A percentile compares a stretch with the other conserved stretches of the same genome.
Evolutionary conservation across 2,329 filamentous ascomycete genomes (phyloP).

Genomic region (Aureobasidium sp.): DNA sequence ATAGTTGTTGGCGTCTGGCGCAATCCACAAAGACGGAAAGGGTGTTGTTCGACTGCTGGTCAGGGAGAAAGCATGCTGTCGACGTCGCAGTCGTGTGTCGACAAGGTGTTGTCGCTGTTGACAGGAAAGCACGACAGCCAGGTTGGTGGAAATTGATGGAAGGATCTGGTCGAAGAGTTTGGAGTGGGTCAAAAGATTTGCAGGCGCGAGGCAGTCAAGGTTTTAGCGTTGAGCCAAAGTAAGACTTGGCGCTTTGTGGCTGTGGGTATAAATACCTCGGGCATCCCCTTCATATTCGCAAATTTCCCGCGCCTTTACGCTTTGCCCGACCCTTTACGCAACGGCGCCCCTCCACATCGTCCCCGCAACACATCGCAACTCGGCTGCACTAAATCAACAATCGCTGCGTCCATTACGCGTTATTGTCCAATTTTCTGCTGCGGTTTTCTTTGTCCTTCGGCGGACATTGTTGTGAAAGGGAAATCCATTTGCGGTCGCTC

Average conservation of each 20-base stretch:
- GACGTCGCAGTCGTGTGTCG: not conserved
- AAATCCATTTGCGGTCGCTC: not conserved
- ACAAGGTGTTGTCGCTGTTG: not conserved
- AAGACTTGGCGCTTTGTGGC: not conserved
- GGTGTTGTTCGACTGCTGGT: too few species aligned
- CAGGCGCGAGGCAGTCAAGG: constrained; percentile 7
- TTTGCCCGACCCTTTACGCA: constrained; percentile 11
- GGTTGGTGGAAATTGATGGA: constrained; percentile 9
- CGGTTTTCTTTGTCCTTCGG: constrained; percentile 11
- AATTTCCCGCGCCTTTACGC: constrained; percentile 9
- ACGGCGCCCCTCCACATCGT: constrained; percentile 9
- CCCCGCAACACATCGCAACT: constrained; percentile 10
- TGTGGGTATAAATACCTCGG: constrained; percentile 7
- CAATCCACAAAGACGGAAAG: not conserved
- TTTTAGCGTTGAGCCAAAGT: constrained; percentile 7
- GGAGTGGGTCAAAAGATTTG: constrained; percentile 9
- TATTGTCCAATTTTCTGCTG: constrained; percentile 10
- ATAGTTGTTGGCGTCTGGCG: not conserved
- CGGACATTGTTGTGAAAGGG: not conserved
- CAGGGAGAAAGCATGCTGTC: not conserved
- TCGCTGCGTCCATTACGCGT: constrained; percentile 3
- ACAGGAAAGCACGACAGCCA: not conserved
- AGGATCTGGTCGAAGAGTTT: not conserved
- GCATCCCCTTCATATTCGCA: not conserved
- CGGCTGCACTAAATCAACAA: constrained; percentile 8